A percentile compares a stretch with the other conserved stretches of the same genome.
These are phyloP conservation scores for Neurospora sp. DNA, from an alignment of 495 filamentous ascomycete genomes.

Conservation along the genomic window DNA sequence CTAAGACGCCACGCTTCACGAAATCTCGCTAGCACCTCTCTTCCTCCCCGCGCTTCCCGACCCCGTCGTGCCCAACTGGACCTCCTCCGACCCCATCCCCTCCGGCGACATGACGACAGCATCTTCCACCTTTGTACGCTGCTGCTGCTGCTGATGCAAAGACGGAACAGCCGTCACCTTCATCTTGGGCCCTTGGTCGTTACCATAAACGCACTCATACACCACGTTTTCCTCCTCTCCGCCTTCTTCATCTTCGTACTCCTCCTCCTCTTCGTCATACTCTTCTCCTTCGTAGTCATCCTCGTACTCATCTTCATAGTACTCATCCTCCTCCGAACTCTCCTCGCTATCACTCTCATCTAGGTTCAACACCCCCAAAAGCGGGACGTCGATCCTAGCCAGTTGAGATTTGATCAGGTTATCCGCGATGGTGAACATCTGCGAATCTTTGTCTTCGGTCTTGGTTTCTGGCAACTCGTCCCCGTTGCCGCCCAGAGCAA, in stretches of 20 bases:
- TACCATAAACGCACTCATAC: constrained; percentile 1
- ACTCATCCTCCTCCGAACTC: constrained; percentile 3
- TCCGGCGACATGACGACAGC: neutral
- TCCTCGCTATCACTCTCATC: constrained; percentile 26
- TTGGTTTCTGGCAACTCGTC: neutral
- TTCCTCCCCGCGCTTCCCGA: constrained; percentile 12
- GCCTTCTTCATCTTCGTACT: constrained; percentile 15
- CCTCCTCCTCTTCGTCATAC: constrained; percentile 21
- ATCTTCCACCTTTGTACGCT: neutral
- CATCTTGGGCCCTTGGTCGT: neutral
- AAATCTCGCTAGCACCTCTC: constrained; percentile 4
- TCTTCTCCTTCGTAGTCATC: constrained; percentile 10
- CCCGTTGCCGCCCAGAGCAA: constrained; percentile 21
- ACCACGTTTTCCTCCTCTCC: constrained; percentile 6
- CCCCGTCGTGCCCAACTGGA: constrained; percentile 11
- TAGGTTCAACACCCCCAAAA: constrained; percentile 22
- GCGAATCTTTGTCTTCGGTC: constrained; percentile 17
- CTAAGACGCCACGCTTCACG: neutral
- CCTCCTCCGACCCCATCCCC: constrained; percentile 10
- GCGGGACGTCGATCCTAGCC: constrained; percentile 21
- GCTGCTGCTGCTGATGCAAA: neutral
- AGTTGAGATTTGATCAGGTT: constrained; percentile 27
- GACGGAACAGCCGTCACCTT: neutral
- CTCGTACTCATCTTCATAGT: constrained; percentile 9
- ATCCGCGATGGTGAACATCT: constrained; percentile 21